A percentile compares a stretch with the other conserved stretches of the same genome.
phyloP scores from a whole-genome alignment of 495 filamentous ascomycete genomes.

The Tetracladium setigerum region DNA sequence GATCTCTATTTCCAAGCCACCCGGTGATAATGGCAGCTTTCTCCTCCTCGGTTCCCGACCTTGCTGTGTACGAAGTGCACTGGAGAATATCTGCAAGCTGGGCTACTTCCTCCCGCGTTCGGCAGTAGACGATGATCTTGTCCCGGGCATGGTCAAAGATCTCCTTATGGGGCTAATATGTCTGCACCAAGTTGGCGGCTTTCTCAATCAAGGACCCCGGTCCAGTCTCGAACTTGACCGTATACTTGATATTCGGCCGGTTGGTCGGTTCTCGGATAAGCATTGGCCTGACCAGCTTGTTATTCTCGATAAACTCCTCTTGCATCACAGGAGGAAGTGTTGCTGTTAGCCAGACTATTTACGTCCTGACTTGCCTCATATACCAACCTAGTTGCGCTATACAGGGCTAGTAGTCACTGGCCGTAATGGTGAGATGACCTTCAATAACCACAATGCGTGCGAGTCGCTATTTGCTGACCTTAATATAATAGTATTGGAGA shows the following conservation, averaged over 20 bases:
- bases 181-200: neutral
- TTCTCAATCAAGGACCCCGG: neutral
- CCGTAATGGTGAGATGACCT: slow-evolving; percentile 1
- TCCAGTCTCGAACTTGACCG: neutral
- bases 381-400: slow-evolving; percentile 1
- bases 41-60: neutral
- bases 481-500: too few relatives aligned
- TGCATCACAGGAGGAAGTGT: neutral
- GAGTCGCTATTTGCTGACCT: neutral
- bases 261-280: neutral
- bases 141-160: neutral
- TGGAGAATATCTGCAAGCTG: neutral
- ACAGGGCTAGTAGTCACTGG: slow-evolving; percentile 1
- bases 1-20: neutral
- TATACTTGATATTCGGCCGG: neutral
- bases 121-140: neutral
- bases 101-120: neutral
- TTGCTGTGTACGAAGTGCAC: neutral
- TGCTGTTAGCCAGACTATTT: slow-evolving; percentile 3
- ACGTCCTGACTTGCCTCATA: neutral
- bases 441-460: neutral
- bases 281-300: neutral
- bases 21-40: neutral
- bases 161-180: neutral
- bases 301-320: neutral